Conservation (phyloP, 75 land plant species). For the Pseudotsuga menziesii region DNA sequence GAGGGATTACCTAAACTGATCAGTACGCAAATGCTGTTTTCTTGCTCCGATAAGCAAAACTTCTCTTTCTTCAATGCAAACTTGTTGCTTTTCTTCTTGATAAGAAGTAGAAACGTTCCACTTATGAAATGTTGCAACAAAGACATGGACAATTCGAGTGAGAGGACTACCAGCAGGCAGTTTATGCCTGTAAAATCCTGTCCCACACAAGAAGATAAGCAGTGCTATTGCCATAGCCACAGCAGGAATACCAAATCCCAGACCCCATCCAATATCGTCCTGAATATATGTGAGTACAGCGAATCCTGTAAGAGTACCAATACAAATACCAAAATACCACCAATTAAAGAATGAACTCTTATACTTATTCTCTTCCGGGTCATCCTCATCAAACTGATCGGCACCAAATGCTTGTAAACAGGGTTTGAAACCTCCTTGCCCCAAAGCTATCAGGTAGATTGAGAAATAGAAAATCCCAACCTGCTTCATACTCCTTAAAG, state of each 20-base stretch:
- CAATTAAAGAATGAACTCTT: constrained; percentile 66
- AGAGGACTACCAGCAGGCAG: constrained; percentile 33
- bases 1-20: constrained; percentile 23
- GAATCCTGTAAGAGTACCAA: constrained; percentile 60
- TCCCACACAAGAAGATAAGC: constrained; percentile 41
- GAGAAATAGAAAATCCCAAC: constrained; percentile 27
- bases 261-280: constrained; percentile 66
- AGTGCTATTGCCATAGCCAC: constrained; percentile 46
- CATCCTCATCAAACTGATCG: constrained; percentile 63
- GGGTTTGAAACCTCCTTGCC: constrained; percentile 93
- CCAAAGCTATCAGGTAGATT: constrained; percentile 75
- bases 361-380: constrained; percentile 15
- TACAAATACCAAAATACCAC: constrained; percentile 84
- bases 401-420: constrained; percentile 96
- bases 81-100: background rate
- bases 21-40: constrained; percentile 24
- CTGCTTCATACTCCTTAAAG: background rate
- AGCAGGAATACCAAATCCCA: constrained; percentile 75
- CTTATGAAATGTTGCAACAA: constrained; percentile 21
- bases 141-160: constrained; percentile 32
- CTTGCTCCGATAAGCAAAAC: background rate
- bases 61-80: constrained; percentile 14
- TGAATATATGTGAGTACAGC: constrained; percentile 60
- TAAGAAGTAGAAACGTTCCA: background rate
- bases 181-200: constrained; percentile 31